These are phyloP conservation scores for Salix dunnii DNA, from an alignment of 345 rosid species.

Conservation along the genomic window DNA sequence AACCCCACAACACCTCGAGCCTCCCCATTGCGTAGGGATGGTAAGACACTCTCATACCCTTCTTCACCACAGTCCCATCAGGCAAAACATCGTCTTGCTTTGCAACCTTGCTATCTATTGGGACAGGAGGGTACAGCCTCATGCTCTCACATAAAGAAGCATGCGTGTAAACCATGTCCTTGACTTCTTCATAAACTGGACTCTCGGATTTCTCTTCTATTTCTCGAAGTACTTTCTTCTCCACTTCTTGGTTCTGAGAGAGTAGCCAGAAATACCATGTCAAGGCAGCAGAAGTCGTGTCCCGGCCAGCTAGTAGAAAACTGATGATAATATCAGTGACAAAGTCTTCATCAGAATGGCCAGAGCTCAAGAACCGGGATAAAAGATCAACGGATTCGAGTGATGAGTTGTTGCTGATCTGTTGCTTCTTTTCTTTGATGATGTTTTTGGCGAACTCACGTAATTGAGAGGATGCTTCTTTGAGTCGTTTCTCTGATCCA, in stretches of 20 bases:
- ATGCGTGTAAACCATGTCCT: slow-evolving; percentile 38
- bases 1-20: slow-evolving; percentile 63
- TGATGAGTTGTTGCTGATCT: slow-evolving; percentile 35
- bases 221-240: slow-evolving; percentile 27
- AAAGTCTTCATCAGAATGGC: slow-evolving; percentile 8
- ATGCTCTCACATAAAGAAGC: slow-evolving; percentile 47
- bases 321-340: slow-evolving; percentile 66
- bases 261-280: slow-evolving; percentile 50
- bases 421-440: slow-evolving; percentile 34
- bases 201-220: slow-evolving; percentile 34
- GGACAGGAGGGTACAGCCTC: slow-evolving; percentile 59
- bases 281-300: slow-evolving; percentile 52
- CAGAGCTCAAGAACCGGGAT: slow-evolving; percentile 56
- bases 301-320: slow-evolving; percentile 57
- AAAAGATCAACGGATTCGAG: slow-evolving; percentile 43
- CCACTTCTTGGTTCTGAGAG: slow-evolving; percentile 35
- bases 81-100: slow-evolving; percentile 40
- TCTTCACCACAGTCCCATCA: slow-evolving; percentile 49
- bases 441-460: no score
- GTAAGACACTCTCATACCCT: slow-evolving; percentile 66
- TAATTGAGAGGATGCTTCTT: slow-evolving; percentile 27
- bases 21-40: slow-evolving; percentile 81
- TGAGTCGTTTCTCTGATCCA: slow-evolving; percentile 58
- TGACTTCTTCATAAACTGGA: slow-evolving; percentile 25
- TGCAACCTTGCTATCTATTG: slow-evolving; percentile 52